Conservation (phyloP, 306 rosid genomes). For the Casuarina glauca region DNA sequence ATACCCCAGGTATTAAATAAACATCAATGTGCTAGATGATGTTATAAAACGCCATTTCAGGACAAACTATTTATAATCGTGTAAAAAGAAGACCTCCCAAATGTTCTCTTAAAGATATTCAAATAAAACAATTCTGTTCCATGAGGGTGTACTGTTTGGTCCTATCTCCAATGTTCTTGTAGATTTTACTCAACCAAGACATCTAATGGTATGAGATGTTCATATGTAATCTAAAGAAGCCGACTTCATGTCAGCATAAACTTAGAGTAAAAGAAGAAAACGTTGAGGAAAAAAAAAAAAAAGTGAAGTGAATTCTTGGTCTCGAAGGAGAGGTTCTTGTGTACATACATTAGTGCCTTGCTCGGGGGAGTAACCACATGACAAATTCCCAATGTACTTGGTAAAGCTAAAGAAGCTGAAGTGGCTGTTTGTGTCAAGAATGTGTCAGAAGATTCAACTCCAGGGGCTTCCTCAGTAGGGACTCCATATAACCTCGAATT, state of each 20-base stretch:
- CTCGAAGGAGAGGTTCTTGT: no score
- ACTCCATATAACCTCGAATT: slow-evolving; percentile 27
- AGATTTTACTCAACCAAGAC: no score
- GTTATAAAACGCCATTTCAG: not conserved
- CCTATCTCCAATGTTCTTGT: no score
- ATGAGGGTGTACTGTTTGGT: not conserved
- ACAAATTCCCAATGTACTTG: not conserved
- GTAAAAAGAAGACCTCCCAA: not conserved
- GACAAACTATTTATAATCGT: not conserved
- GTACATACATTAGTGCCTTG: no score
- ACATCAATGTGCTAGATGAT: not conserved
- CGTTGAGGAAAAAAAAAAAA: no score
- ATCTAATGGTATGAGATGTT: no score
- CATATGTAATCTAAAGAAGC: no score
- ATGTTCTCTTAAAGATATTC: not conserved
- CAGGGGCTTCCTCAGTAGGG: slow-evolving; percentile 12
- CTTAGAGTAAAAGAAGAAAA: no score
- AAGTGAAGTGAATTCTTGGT: no score
- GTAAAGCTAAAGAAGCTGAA: slow-evolving; percentile 7
- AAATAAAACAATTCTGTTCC: not conserved
- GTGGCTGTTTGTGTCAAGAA: slow-evolving; percentile 11
- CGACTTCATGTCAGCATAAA: no score
- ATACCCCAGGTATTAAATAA: not conserved
- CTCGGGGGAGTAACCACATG: slow-evolving; percentile 3
- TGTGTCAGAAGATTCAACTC: slow-evolving; percentile 15